These are phyloP conservation scores for Fonsecaea pugnacius DNA, from an alignment of 2,329 filamentous ascomycete species.

Conservation along the genomic window DNA sequence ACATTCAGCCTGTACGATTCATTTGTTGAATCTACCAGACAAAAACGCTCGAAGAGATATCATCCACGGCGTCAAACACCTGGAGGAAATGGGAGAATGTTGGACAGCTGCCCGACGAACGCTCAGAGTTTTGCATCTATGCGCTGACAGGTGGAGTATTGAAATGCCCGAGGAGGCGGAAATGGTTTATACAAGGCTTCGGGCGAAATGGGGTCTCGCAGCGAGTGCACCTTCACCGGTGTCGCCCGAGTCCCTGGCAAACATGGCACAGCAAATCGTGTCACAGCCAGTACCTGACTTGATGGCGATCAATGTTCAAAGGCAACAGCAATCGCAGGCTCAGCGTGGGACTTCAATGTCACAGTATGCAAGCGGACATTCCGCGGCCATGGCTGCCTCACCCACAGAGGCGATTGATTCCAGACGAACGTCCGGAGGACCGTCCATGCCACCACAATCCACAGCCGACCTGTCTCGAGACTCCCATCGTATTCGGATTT, in stretches of 20 bases:
- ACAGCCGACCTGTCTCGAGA: conserved; percentile 37
- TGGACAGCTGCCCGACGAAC: conserved; percentile 90
- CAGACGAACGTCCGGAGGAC: conserved; percentile 31
- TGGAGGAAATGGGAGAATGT: conserved; percentile 93
- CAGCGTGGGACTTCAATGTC: conserved; percentile 28
- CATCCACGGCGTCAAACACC: conserved; percentile 83
- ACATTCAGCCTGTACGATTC: conserved; percentile 92
- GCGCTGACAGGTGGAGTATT: conserved; percentile 87
- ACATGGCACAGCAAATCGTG: conserved; percentile 33
- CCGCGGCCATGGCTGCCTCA: conserved; percentile 25
- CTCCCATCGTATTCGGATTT: conserved; percentile 27
- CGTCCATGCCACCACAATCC: conserved; percentile 38
- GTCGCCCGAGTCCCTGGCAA: conserved; percentile 53
- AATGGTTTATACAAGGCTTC: conserved; percentile 74
- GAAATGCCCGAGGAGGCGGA: conserved; percentile 83
- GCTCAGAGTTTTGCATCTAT: conserved; percentile 79
- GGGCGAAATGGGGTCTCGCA: conserved; percentile 71
- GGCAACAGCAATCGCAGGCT: conserved; percentile 36
- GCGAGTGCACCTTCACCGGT: conserved; percentile 59
- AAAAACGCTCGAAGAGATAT: conserved; percentile 90
- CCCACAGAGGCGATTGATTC: conserved; percentile 30
- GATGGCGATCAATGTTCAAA: conserved; percentile 36
- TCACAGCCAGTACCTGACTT: conserved; percentile 33
- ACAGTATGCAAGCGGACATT: conserved; percentile 23
- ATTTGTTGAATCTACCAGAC: conserved; percentile 88